Evolutionary conservation across 2,329 filamentous ascomycete genomes (phyloP), one percentile per base, ranked within the genome.

Genomic region (Fusarium continuum): DNA sequence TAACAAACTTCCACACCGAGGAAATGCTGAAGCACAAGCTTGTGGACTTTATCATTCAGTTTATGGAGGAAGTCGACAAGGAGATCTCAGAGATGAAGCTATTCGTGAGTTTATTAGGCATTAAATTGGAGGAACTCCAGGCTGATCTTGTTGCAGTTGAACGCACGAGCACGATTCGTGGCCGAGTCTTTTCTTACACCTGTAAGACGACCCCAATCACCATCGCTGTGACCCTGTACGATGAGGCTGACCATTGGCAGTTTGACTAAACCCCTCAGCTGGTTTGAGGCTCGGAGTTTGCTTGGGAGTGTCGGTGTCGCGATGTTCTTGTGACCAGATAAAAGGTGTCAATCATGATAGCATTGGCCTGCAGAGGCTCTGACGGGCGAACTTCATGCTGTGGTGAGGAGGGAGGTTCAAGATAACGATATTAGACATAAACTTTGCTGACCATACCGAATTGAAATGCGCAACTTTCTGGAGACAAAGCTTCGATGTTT

Each of bases 1-100:
- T 99, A 74, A 99, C 95, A 40, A 99, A 99, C 80, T 96, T 95
- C 83, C 95, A 99, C 73, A 98, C 95, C 5, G 95, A 98, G 78
- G 91, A 96, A 76, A 97, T 99, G 93, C 78, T 98, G 75, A 98
- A 98, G 83, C 94, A 99, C 77, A 98, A 99, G 83, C 84, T 99
- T 70, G 96, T 99, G 28, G 95, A 99, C 77, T 99, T 99, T 74
- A 96, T 99, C 70, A 97, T 99, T 67, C 90, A 98, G 74, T 99
- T 99, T 74, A 98, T 99, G 94, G 94, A 99, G 78, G 95, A 99
- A 77, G 96, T 99, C 5, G 96, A 99, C 78, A 99, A 99, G 84
- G 95, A 99, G 79, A 99, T 99, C 59, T 98, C 95, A 4, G 96
- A 99, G 81, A 98, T 99, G 95, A 99, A 99, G 85, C 90, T 99